These are phyloP conservation scores for Mycosphaerelloides madeirae DNA, from an alignment of 2,329 filamentous ascomycete species.

Conservation along the genomic window DNA sequence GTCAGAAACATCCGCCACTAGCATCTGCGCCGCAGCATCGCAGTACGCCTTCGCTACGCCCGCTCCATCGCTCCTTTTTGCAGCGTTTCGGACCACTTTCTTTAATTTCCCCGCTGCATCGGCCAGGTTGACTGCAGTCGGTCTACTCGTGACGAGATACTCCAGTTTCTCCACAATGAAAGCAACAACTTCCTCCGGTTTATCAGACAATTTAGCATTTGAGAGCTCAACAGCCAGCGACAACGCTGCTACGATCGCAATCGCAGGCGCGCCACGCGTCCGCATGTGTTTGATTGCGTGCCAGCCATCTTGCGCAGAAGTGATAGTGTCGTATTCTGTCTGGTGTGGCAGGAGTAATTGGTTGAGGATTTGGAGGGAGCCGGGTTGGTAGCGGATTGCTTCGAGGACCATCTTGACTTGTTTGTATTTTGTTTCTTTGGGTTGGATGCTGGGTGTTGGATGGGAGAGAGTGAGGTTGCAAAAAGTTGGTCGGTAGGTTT, in stretches of 20 bases:
- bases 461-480: too few relatives aligned
- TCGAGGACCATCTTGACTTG: constrained; percentile 53
- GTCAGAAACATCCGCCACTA: constrained; percentile 79
- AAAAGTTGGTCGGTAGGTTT: too few relatives aligned
- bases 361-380: constrained; percentile 71
- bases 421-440: not conserved
- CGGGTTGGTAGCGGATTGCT: constrained; percentile 71
- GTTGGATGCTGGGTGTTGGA: too few relatives aligned
- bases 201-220: constrained; percentile 47
- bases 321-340: constrained; percentile 70
- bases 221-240: constrained; percentile 80
- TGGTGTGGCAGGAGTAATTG: constrained; percentile 78
- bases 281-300: constrained; percentile 81
- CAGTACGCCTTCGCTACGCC: constrained; percentile 68
- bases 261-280: constrained; percentile 78
- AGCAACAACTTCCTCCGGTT: constrained; percentile 57
- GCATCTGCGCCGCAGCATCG: constrained; percentile 74
- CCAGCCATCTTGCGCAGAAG: constrained; percentile 69
- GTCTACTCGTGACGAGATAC: constrained; percentile 82
- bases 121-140: constrained; percentile 89
- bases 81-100: constrained; percentile 53
- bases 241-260: constrained; percentile 93
- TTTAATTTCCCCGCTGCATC: constrained; percentile 84
- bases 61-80: constrained; percentile 42
- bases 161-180: constrained; percentile 74